Conservation (phyloP, 1,284 basidiomycete genomes). For the Cystobasidium pallidum region DNA sequence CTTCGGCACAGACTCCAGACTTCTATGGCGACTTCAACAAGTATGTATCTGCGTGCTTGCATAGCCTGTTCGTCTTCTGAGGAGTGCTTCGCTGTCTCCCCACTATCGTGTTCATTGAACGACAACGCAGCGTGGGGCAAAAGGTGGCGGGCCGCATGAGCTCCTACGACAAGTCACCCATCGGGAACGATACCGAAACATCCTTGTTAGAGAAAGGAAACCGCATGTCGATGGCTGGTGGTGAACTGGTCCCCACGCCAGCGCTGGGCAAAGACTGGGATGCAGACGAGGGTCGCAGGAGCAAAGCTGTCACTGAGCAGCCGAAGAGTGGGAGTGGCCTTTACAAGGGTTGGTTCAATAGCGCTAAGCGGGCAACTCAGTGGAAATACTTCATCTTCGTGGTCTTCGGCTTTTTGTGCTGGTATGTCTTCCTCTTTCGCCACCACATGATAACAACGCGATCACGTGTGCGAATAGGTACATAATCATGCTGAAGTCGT, state of each 20-base stretch:
- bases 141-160: constrained; percentile 16
- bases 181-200: constrained; percentile 12
- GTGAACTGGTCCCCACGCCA: constrained; percentile 33
- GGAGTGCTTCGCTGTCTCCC: too few species aligned
- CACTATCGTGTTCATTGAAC: background rate
- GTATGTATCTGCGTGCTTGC: background rate
- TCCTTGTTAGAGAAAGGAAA: constrained; percentile 18
- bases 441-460: background rate
- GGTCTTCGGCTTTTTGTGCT: constrained; percentile 20
- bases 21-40: constrained; percentile 44
- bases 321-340: constrained; percentile 11
- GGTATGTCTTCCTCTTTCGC: constrained; percentile 21
- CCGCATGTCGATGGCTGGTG: constrained; percentile 36
- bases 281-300: constrained; percentile 25
- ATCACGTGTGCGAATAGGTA: background rate
- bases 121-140: background rate
- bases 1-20: constrained; percentile 28
- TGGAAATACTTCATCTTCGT: constrained; percentile 40
- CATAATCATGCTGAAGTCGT: background rate
- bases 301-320: constrained; percentile 33
- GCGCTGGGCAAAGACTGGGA: constrained; percentile 39
- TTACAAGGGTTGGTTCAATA: constrained; percentile 12
- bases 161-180: constrained; percentile 17
- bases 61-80: background rate
- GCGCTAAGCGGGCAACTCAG: background rate